Conservation (phyloP, 1,284 basidiomycete genomes). For the Ceratobasidium sp. region DNA sequence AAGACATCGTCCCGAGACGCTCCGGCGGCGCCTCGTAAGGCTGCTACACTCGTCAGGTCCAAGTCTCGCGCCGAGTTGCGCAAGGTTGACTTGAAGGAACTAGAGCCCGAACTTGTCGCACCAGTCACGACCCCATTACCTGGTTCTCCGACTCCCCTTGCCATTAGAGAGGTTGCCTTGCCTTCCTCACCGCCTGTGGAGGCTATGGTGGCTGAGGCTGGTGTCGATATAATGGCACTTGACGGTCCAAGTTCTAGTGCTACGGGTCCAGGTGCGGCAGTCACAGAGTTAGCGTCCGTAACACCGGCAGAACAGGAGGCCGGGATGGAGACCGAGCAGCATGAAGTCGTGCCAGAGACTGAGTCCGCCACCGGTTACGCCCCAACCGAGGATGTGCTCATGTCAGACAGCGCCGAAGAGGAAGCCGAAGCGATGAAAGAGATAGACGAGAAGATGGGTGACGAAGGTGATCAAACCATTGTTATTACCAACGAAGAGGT, state of each 20-base stretch:
- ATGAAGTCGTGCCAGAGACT: neutral
- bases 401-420: neutral
- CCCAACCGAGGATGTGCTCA: neutral
- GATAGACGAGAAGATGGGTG: neutral
- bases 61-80: constrained; percentile 7
- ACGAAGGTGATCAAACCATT: neutral
- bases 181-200: constrained; percentile 7
- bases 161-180: neutral
- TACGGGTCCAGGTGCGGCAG: neutral
- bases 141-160: constrained; percentile 12
- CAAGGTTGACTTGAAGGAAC: constrained; percentile 17
- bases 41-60: neutral
- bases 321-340: neutral
- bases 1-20: neutral
- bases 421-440: neutral
- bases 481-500: neutral
- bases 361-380: neutral
- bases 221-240: neutral
- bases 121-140: constrained; percentile 14
- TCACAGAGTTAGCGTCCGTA: neutral
- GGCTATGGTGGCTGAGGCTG: neutral
- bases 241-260: constrained; percentile 4
- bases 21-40: constrained; percentile 22
- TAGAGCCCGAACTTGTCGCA: constrained; percentile 25
- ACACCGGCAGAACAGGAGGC: neutral